phyloP scores from a whole-genome alignment of 164 flowering plant genomes.

The Akebia trifoliata region DNA sequence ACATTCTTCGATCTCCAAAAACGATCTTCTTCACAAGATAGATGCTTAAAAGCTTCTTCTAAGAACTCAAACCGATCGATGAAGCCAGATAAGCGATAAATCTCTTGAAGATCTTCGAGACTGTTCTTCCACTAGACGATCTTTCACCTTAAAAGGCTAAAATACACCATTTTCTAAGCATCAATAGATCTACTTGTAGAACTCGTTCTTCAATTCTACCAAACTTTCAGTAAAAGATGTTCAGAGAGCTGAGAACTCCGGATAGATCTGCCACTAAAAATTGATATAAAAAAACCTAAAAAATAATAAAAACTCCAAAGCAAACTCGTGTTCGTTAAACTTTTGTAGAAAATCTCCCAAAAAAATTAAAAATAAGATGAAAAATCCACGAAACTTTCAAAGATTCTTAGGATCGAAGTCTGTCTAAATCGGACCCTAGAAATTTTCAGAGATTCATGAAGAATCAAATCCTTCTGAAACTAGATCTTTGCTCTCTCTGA shows the following conservation, averaged over 20 bases:
- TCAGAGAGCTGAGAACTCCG: background rate
- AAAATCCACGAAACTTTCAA: constrained; percentile 2
- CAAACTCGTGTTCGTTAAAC: background rate
- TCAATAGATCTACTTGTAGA: constrained; percentile 7
- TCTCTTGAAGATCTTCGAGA: background rate
- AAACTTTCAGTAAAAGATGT: constrained; percentile 2
- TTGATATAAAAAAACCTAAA: background rate
- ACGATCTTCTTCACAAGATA: too few species aligned
- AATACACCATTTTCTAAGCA: background rate
- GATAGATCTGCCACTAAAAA: background rate
- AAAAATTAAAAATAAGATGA: background rate
- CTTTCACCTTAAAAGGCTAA: background rate
- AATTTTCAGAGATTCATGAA: constrained; percentile 6
- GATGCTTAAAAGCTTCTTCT: too few species aligned
- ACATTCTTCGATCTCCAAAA: too few species aligned
- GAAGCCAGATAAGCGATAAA: too few species aligned
- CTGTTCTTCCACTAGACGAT: background rate
- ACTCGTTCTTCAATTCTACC: constrained; percentile 6
- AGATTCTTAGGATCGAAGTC: background rate
- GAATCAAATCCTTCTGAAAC: background rate
- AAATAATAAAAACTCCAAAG: background rate
- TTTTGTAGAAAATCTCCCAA: too few species aligned
- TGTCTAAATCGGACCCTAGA: background rate
- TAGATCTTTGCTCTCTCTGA: constrained; percentile 12
- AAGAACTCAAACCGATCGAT: too few species aligned